Conservation (phyloP, 345 rosid species). For the Passiflora organensis region DNA sequence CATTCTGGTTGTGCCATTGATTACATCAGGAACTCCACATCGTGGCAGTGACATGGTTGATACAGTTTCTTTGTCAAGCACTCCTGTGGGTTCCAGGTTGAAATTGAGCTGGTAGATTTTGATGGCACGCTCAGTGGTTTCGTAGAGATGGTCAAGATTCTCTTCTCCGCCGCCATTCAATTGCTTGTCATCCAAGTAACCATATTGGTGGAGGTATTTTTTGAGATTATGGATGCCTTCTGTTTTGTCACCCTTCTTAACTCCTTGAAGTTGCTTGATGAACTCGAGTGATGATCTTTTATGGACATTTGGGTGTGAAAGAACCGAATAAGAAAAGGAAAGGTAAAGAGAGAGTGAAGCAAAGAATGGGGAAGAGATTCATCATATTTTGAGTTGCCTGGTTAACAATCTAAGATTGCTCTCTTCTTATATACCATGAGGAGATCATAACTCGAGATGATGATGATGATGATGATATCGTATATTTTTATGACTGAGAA, state of each 20-base stretch:
- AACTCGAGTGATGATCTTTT: constrained; percentile 13
- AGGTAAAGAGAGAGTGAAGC: background rate
- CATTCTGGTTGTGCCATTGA: constrained; percentile 28
- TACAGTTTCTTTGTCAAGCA: constrained; percentile 21
- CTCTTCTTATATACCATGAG: too few species aligned
- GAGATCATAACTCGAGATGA: too few species aligned
- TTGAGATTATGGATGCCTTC: constrained; percentile 28
- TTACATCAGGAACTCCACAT: constrained; percentile 34
- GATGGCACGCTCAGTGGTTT: constrained; percentile 26
- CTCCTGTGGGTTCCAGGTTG: constrained; percentile 20
- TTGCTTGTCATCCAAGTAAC: constrained; percentile 21
- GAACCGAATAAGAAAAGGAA: background rate
- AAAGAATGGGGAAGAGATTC: too few species aligned
- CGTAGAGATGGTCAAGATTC: constrained; percentile 27
- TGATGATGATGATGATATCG: too few species aligned
- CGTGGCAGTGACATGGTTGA: constrained; percentile 26
- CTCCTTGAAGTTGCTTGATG: constrained; percentile 28
- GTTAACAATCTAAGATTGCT: too few species aligned
- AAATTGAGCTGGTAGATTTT: constrained; percentile 30
- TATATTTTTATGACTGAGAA: too few species aligned
- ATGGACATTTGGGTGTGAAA: background rate
- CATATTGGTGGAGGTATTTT: constrained; percentile 24
- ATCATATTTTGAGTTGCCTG: too few species aligned
- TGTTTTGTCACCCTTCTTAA: constrained; percentile 28
- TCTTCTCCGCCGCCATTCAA: background rate